phyloP scores from a whole-genome alignment of 1,139 yeast genomes.

The Kluyveromyces sp. region DNA sequence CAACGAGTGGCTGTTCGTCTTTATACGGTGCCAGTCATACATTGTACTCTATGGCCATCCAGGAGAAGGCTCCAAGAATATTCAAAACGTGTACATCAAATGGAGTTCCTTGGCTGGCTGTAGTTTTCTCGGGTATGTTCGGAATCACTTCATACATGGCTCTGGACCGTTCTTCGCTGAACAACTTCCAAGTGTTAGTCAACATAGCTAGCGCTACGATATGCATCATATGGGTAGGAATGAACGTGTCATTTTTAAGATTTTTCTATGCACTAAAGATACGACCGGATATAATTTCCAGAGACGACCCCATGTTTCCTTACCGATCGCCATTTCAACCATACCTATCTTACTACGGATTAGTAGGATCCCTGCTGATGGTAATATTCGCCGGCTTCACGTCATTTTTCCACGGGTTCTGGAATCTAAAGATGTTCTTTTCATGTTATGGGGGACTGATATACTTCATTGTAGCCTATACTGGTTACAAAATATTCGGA shows the following conservation, averaged over 20 bases:
- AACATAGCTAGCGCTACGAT: slow-evolving; percentile 67
- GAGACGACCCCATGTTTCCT: slow-evolving; percentile 63
- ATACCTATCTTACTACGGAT: slow-evolving; percentile 61
- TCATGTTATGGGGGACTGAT: slow-evolving; percentile 64
- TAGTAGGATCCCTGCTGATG: slow-evolving; percentile 43
- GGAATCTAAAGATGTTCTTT: slow-evolving; percentile 60
- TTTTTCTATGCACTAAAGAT: slow-evolving; percentile 62
- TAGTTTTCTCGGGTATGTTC: slow-evolving; percentile 52
- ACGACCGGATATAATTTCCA: slow-evolving; percentile 55
- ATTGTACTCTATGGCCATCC: slow-evolving; percentile 45
- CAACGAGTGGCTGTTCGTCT: slow-evolving; percentile 42
- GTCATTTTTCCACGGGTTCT: slow-evolving; percentile 52
- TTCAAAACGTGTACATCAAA: slow-evolving; percentile 53
- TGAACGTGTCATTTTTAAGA: slow-evolving; percentile 65
- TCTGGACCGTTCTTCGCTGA: slow-evolving; percentile 50
- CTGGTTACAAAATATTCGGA: slow-evolving; percentile 49
- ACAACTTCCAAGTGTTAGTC: slow-evolving; percentile 60
- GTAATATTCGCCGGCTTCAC: slow-evolving; percentile 65
- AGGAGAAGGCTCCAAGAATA: slow-evolving; percentile 58
- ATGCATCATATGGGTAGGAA: slow-evolving; percentile 75
- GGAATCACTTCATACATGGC: slow-evolving; percentile 58
- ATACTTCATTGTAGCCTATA: slow-evolving; percentile 47
- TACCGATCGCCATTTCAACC: slow-evolving; percentile 77
- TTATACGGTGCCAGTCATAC: slow-evolving; percentile 38
- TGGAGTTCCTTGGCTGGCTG: slow-evolving; percentile 73